Evolutionary conservation across 192 early-diverging fungal species (phyloP), one percentile per base, ranked within the genome.

Genomic region (Podila epigama): DNA sequence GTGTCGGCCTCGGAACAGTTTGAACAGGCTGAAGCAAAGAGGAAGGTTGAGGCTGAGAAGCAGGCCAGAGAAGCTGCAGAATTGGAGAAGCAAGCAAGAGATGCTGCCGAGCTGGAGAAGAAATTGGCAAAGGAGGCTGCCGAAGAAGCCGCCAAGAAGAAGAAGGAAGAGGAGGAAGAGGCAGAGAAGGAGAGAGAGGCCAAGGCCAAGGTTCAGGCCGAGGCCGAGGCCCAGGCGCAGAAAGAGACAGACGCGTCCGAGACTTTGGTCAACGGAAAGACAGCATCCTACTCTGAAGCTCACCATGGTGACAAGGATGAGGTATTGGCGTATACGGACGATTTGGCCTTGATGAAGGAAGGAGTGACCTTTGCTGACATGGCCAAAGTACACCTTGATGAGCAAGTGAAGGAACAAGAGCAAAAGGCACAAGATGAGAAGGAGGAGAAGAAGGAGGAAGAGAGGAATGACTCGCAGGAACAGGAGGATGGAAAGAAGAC

Each of bases 11-110:
- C 59, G 8, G 73, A 68, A 40, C 22, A 52, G 5, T 77, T 52
- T 59, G 73, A 77, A 22, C 35, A 41, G 44, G 66, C 63, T 44
- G 61, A 51, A 13, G 73, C 73, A 1, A 66, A 77, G 44, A 59
- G 34, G 0, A 64, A 39, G 4, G 57, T 40, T 15, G 48, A 37
- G 40, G 71, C 56, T 3, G 65, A 60, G 18, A 58, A 60, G 42
- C 40, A 42, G 37, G 32, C 32, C 18, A 42, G 41, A 39, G 20
- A 48, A 22, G 60, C 15, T 18, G 36, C 34, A 36, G 59, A 51
- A 32, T 25, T 42, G 44, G 61, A 37, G 12, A 39, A 54, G 25
- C 34, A 62, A 41, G 40, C n/a, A 12, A 44, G 52, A 51, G 36
- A 51, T 5, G 63, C 52, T 2, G 41, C 56, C 16, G 25, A 64